A percentile compares a stretch with the other conserved stretches of the same genome.
phyloP scores from a whole-genome alignment of 495 filamentous ascomycete genomes.

The Aspergillus haitiensis region DNA sequence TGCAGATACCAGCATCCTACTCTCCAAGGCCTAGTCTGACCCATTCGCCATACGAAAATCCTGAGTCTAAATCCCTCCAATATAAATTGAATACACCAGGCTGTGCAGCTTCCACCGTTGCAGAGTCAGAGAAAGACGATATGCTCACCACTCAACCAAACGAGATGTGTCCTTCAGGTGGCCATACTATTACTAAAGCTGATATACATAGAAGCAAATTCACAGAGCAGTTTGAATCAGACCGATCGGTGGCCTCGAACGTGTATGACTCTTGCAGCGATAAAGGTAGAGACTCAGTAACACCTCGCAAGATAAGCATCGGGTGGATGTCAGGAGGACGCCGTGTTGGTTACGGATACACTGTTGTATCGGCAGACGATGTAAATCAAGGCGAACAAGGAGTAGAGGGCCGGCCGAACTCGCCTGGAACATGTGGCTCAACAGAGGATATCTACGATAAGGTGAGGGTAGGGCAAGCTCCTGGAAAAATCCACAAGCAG shows the following conservation, averaged over 20 bases:
- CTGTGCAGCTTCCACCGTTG: not conserved
- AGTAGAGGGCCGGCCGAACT: not conserved
- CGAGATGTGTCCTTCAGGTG: not conserved
- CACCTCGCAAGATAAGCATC: slow-evolving; percentile 40
- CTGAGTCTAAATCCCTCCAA: not conserved
- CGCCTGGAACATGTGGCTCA: not conserved
- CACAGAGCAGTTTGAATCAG: slow-evolving; percentile 32
- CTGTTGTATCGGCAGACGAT: slow-evolving; percentile 31
- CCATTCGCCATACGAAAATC: slow-evolving; percentile 8
- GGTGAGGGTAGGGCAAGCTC: not conserved
- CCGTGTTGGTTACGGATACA: slow-evolving; percentile 48
- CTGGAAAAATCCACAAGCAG: not conserved
- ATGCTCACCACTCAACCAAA: not conserved
- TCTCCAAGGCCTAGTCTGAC: slow-evolving; percentile 28
- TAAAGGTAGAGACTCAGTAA: not conserved
- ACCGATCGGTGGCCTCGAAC: slow-evolving; percentile 10
- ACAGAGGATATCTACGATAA: not conserved
- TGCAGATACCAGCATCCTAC: slow-evolving; percentile 31
- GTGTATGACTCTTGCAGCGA: slow-evolving; percentile 10
- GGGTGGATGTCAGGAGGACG: slow-evolving; percentile 50
- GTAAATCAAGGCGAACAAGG: slow-evolving; percentile 8
- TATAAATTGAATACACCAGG: not conserved
- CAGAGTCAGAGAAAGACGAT: not conserved
- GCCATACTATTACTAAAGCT: not conserved
- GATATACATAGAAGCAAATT: slow-evolving; percentile 27